These are phyloP conservation scores for Dactylellina haptotyla DNA, from an alignment of 2,329 filamentous ascomycete species.

Conservation along the genomic window DNA sequence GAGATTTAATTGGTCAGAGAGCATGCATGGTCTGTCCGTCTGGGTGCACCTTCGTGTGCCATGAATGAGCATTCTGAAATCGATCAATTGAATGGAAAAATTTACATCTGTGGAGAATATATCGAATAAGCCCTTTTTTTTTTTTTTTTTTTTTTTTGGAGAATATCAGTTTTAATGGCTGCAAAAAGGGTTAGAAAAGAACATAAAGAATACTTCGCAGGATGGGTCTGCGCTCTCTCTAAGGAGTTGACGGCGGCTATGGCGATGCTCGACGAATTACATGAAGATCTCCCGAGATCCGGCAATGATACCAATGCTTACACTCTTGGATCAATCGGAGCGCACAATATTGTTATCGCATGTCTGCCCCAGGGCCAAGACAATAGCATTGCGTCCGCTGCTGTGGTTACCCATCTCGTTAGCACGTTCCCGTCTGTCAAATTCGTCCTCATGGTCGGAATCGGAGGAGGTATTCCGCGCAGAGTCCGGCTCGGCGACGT, in stretches of 20 bases:
- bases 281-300: background rate
- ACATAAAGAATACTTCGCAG: background rate
- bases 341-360: constrained; percentile 7
- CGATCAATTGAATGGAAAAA: no score
- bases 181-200: no score
- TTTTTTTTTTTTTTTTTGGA: no score
- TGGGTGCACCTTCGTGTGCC: no score
- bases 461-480: constrained; percentile 4
- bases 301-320: background rate
- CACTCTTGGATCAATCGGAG: constrained; percentile 6
- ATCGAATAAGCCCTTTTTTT: no score
- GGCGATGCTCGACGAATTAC: background rate
- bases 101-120: no score
- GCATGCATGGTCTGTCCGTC: no score
- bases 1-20: no score
- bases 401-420: background rate
- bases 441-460: constrained; percentile 9
- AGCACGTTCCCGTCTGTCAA: background rate
- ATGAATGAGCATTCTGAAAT: no score
- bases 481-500: constrained; percentile 55
- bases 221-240: background rate
- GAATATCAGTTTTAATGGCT: no score
- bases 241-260: background rate
- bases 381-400: background rate
- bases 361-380: background rate